Evolutionary conservation across 139 green algal genomes (phyloP), one percentile per base, ranked within the genome.

Genomic region (Micromonas pusilla): DNA sequence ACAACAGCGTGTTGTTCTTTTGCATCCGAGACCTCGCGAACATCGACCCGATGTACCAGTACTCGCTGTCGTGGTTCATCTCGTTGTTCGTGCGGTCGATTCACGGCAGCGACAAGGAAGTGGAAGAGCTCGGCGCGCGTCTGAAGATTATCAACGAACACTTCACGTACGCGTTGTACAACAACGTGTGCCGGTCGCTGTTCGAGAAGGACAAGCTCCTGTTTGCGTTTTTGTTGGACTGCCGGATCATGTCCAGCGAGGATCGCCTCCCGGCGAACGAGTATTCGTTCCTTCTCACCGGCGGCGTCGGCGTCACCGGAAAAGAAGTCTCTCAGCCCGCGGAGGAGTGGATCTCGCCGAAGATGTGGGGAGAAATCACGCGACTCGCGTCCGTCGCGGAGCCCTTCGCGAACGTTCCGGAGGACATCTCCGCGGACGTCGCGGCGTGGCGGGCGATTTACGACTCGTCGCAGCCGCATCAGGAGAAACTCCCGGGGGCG

Each of bases 251-350:
- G 70, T 23, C 9, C 19, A 79, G 78, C 33, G 77, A 84, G 72
- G 87, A 87, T 23, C 54, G 83, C 39, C 76, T 96, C 16, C 82
- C 89, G 54, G 25, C 39, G 4, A 85, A 88, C 1, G 89, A 94
- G 75, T 92, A 84, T 84, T 83, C 81, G 62, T 93, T 96, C 86
- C 78, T 96, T 45, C 82, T 94, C 75, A 94, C 90, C 30, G 78
- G 79, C 34, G 76, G 60, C 25, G n/a, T 73, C 32, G 76, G 77
- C 32, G 53, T 57, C 26, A 45, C 28, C 65, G 37, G 78, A 45
- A 28, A 60, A 60, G 0, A 36, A 64, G 52, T 71, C 83, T 54
- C 34, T 25, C 30, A 80, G 66, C 94, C 94, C 82, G 89, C 90
- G 3, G 53, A 85, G 36, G 81, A 85, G 13, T 93, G 90, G 91